Evolutionary conservation across 805 yeast genomes (phyloP).

Genomic region (Candida yuanshanica): DNA sequence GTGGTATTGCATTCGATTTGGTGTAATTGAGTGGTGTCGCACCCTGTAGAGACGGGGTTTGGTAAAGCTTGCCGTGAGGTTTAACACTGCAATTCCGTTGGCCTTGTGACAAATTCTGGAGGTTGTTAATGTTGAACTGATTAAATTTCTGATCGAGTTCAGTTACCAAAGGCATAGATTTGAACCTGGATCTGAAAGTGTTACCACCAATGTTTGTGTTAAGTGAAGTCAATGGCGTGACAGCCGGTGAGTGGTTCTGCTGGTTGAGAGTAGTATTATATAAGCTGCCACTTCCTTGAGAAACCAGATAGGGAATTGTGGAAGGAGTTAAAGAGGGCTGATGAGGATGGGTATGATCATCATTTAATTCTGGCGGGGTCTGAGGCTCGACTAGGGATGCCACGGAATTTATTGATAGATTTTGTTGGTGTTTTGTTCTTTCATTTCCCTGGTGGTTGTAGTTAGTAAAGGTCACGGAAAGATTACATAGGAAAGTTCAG

Average conservation of each 20-base stretch:
- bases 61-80: conserved; percentile 3
- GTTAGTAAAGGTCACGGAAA: background rate
- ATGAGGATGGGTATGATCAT: conserved; percentile 12
- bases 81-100: background rate
- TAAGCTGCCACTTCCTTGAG: conserved; percentile 1
- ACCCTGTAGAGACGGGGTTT: conserved; percentile 3
- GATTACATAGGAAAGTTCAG: background rate
- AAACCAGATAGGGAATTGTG: conserved; percentile 1
- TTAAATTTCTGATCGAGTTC: conserved; percentile 28
- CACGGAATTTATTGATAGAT: conserved; percentile 31
- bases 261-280: conserved; percentile 4
- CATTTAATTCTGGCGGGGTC: conserved; percentile 40
- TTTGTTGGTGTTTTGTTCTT: conserved; percentile 20
- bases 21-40: conserved; percentile 4
- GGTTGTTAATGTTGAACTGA: conserved; percentile 20
- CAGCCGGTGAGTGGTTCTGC: conserved; percentile 3
- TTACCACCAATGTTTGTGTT: conserved; percentile 21
- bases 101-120: conserved; percentile 18
- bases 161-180: conserved; percentile 29
- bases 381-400: conserved; percentile 44
- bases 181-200: conserved; percentile 25
- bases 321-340: conserved; percentile 13
- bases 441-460: conserved; percentile 13
- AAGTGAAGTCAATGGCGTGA: conserved; percentile 18
- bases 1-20: conserved; percentile 16